phyloP scores from a whole-genome alignment of 441 rosid species.

The Pelargonium cotyledonis region DNA sequence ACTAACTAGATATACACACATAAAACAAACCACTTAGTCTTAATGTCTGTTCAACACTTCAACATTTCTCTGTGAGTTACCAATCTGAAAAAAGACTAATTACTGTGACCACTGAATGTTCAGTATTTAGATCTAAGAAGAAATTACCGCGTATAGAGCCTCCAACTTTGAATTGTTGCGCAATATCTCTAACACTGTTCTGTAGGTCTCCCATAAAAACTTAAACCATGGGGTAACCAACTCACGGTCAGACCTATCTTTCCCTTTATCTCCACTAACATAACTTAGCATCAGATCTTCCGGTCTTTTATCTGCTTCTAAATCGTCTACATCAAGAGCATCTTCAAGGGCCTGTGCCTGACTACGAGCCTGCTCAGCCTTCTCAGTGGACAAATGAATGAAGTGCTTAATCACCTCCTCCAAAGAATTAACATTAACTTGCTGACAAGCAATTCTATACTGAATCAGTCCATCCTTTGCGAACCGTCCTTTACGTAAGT shows the following conservation, averaged over 20 bases:
- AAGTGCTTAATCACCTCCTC: slow-evolving; percentile 99
- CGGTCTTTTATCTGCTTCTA: slow-evolving; percentile 94
- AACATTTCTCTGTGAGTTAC: neutral
- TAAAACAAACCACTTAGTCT: neutral
- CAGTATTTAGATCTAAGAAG: neutral
- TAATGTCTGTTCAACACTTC: neutral
- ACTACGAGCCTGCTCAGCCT: slow-evolving; percentile 91
- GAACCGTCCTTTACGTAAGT: slow-evolving; percentile 79
- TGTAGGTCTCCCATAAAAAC: slow-evolving; percentile 98
- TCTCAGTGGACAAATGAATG: slow-evolving; percentile 89
- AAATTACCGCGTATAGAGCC: slow-evolving; percentile 90
- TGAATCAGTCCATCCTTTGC: slow-evolving; percentile 98
- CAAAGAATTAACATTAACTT: slow-evolving; percentile 89
- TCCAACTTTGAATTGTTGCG: slow-evolving; percentile 96
- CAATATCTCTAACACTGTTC: slow-evolving; percentile 92
- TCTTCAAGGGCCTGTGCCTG: slow-evolving; percentile 92
- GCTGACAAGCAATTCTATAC: slow-evolving; percentile 89
- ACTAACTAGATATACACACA: no score
- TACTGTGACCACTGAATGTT: neutral
- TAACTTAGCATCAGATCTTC: slow-evolving; percentile 97
- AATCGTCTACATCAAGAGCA: slow-evolving; percentile 98
- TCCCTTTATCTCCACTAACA: slow-evolving; percentile 98
- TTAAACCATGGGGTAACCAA: slow-evolving; percentile 99
- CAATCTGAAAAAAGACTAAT: neutral
- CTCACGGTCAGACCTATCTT: slow-evolving; percentile 96